phyloP scores from a whole-genome alignment of 2,329 filamentous ascomycete species.

The Fusarium solani-melongenae region DNA sequence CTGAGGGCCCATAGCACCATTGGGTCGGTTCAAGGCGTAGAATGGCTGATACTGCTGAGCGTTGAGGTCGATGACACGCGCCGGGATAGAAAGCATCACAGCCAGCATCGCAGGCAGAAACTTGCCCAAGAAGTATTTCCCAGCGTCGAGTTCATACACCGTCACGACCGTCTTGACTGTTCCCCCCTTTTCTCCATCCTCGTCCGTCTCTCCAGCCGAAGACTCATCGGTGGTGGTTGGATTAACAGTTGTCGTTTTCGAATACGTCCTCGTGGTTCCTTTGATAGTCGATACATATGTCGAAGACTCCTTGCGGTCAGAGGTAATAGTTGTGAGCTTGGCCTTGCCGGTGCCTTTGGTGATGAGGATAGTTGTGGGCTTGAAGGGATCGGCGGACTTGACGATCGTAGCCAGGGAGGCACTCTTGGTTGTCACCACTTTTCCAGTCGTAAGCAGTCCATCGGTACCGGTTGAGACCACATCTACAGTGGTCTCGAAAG shows the following conservation, averaged over 20 bases:
- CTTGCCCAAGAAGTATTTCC: conserved; percentile 53
- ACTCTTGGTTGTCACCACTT: conserved; percentile 23
- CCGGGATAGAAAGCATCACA: conserved; percentile 53
- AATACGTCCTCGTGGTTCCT: conserved; percentile 32
- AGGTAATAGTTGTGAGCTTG: conserved; percentile 33
- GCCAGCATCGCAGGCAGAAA: conserved; percentile 57
- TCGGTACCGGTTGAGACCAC: conserved; percentile 20
- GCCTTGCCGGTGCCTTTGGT: conserved; percentile 17
- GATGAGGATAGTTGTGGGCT: conserved; percentile 30
- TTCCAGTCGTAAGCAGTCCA: conserved; percentile 23
- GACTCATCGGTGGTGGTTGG: conserved; percentile 24
- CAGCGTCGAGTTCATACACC: conserved; percentile 35
- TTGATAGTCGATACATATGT: conserved; percentile 35
- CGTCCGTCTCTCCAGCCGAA: not conserved
- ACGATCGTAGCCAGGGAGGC: conserved; percentile 27
- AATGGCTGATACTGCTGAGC: conserved; percentile 59
- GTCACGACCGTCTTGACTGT: conserved; percentile 18
- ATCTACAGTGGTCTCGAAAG: conserved; percentile 23
- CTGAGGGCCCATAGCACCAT: conserved; percentile 53
- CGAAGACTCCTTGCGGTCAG: conserved; percentile 27
- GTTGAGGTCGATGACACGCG: conserved; percentile 57
- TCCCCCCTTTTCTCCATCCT: conserved; percentile 6
- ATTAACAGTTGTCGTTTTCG: conserved; percentile 22
- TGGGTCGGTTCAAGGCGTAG: conserved; percentile 52
- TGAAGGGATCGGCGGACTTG: conserved; percentile 3